Evolutionary conservation across 2,329 filamentous ascomycete species (phyloP), one percentile per base, ranked within the genome.

Genomic region (Aureobasidium sp.): DNA sequence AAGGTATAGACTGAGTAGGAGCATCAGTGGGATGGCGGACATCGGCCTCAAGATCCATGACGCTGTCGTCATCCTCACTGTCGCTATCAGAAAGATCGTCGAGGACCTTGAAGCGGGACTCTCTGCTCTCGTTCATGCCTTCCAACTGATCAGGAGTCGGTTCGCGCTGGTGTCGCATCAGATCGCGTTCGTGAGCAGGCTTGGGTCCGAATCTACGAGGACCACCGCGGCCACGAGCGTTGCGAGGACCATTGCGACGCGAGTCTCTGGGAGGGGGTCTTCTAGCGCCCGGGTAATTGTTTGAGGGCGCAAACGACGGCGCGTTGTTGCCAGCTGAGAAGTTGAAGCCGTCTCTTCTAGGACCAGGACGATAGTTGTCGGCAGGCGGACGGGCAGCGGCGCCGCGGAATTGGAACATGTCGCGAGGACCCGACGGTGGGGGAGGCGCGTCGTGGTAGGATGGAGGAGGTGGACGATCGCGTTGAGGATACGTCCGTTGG

Each of bases 61-160:
- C 66, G 53, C 60, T 57, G 1, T 72, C 70, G 64, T 69, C 72
- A 15, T 63, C 62, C 10, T 71, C 70, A 40, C 66, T 68, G 50
- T 73, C 71, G 53, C 72, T 71, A 35, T 73, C 73, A n/a, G 73
- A 74, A 19, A 71, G 72, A 43, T 76, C 60, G 37, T 78, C 74
- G 29, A 71, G 62, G 35, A 72, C 65, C 49, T 69, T 70, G 65
- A 79, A 80, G 33, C 73, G 73, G 46, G 71, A 69, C 15, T 71
- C 66, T 9, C 46, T 19, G 23, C 71, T 72, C 17, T 74, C 69
- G 15, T 70, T 69, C 67, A 79, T 76, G 60, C 77, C 77, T 33
- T 73, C 66, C 47, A 77, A 67, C 57, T 74, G 76, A 67, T 80
- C 78, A 3, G 77, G 74, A 31, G 71, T 76, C 27, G 71, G 70